These are phyloP conservation scores for Conoideocrella luteorostrata DNA, from an alignment of 2,329 filamentous ascomycete species.

Conservation along the genomic window DNA sequence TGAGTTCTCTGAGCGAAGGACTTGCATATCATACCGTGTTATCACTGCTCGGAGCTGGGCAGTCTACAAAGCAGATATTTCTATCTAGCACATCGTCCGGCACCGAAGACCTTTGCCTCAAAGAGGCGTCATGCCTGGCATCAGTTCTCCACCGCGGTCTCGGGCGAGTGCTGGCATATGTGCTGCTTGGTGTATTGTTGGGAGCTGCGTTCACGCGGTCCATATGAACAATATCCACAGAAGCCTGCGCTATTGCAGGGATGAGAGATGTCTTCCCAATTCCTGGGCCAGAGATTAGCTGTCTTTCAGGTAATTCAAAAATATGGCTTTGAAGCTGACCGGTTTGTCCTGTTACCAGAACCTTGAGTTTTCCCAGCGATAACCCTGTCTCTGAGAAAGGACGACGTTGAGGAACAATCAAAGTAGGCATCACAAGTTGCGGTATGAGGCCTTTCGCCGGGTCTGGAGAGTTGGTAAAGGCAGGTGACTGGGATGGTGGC, in stretches of 20 bases:
- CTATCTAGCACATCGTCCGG: conserved; percentile 77
- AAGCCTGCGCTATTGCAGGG: conserved; percentile 77
- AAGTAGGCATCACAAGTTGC: conserved; percentile 96
- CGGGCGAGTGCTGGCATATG: conserved; percentile 73
- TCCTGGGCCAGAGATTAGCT: conserved; percentile 39
- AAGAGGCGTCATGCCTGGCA: conserved; percentile 52
- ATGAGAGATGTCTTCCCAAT: conserved; percentile 87
- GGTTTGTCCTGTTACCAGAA: conserved; percentile 76
- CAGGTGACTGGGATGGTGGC: conserved; percentile 13
- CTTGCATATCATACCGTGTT: conserved; percentile 39
- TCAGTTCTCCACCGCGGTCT: conserved; percentile 90
- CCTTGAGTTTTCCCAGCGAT: conserved; percentile 75
- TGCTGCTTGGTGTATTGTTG: conserved; percentile 47
- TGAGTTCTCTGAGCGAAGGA: neutral
- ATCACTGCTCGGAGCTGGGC: conserved; percentile 54
- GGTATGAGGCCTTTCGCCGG: conserved; percentile 34
- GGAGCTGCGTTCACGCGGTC: conserved; percentile 51
- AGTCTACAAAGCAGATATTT: conserved; percentile 92
- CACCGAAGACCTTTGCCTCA: conserved; percentile 56
- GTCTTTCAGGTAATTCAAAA: neutral
- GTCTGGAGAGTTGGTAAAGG: conserved; percentile 13
- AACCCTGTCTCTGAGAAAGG: conserved; percentile 88
- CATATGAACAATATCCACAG: conserved; percentile 89
- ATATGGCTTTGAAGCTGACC: conserved; percentile 40
- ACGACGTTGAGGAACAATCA: conserved; percentile 80